Conservation (phyloP, 306 rosid species). For the Acmispon strigosus region DNA sequence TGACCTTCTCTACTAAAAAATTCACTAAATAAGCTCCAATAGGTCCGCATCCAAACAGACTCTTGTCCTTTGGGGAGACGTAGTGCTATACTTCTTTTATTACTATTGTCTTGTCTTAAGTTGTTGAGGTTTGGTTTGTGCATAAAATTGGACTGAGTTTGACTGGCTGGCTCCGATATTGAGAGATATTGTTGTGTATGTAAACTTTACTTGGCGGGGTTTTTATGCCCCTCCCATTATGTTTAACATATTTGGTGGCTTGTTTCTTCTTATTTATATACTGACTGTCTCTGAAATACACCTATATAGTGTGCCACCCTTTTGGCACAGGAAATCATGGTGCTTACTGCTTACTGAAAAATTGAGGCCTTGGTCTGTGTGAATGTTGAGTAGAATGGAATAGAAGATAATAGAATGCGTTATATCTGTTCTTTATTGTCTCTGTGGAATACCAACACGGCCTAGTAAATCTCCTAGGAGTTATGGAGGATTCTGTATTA, state of each 20-base stretch:
- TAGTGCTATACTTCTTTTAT: neutral
- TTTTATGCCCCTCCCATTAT: neutral
- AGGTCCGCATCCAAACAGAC: no score
- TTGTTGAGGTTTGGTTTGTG: slow-evolving; percentile 16
- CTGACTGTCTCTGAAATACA: neutral
- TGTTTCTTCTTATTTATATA: neutral
- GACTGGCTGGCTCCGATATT: neutral
- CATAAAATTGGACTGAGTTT: slow-evolving; percentile 25
- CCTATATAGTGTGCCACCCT: no score
- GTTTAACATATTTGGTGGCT: neutral
- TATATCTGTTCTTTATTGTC: neutral
- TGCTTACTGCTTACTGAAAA: no score
- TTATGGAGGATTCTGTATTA: no score
- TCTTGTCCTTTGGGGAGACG: neutral
- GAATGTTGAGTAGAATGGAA: neutral
- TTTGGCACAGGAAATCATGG: no score
- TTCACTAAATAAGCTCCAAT: no score
- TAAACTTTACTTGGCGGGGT: neutral
- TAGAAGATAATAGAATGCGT: neutral
- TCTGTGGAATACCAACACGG: neutral
- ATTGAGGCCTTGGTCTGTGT: neutral
- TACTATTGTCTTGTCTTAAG: no score
- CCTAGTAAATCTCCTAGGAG: no score
- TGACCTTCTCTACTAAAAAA: no score
- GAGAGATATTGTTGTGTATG: neutral